phyloP scores from a whole-genome alignment of 2,329 filamentous ascomycete species.

The Elsinoe australis region DNA sequence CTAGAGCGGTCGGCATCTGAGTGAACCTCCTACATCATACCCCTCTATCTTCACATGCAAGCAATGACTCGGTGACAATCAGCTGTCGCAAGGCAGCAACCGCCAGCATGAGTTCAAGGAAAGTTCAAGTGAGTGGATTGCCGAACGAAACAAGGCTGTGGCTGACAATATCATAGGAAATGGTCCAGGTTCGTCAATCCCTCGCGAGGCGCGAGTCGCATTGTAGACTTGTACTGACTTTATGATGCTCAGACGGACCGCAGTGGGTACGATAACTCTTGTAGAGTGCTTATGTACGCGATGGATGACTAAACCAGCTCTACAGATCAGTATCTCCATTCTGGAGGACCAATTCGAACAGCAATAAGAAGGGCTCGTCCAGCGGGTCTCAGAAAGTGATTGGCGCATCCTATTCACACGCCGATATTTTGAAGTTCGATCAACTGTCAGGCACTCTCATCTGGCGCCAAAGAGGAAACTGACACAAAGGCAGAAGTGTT shows the following conservation, averaged over 20 bases:
- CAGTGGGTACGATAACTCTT: conserved; percentile 25
- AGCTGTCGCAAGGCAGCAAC: conserved; percentile 14
- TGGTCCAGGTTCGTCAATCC: conserved; percentile 98
- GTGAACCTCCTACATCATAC: conserved; percentile 8
- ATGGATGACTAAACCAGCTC: background rate
- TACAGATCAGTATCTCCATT: conserved; percentile 77
- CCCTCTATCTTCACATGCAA: conserved; percentile 1
- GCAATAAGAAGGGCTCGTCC: conserved; percentile 41
- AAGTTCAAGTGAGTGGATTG: conserved; percentile 37
- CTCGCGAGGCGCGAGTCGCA: too few species aligned
- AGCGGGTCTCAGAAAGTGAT: conserved; percentile 69
- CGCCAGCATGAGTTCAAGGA: conserved; percentile 37
- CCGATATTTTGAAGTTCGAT: conserved; percentile 85
- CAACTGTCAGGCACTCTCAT: conserved; percentile 53
- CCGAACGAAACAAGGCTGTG: conserved; percentile 2
- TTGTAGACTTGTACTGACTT: too few species aligned
- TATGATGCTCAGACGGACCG: conserved; percentile 33
- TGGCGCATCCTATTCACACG: conserved; percentile 91
- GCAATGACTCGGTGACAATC: conserved; percentile 13
- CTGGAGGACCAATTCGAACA: conserved; percentile 59
- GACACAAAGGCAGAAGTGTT: conserved; percentile 33
- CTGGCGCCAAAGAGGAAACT: background rate
- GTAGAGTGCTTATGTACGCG: background rate
- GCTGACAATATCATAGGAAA: conserved; percentile 59
- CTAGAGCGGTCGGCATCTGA: background rate